These are phyloP conservation scores for Ceratobasidium sp. DNA, from an alignment of 1,284 basidiomycete genomes.

Conservation along the genomic window DNA sequence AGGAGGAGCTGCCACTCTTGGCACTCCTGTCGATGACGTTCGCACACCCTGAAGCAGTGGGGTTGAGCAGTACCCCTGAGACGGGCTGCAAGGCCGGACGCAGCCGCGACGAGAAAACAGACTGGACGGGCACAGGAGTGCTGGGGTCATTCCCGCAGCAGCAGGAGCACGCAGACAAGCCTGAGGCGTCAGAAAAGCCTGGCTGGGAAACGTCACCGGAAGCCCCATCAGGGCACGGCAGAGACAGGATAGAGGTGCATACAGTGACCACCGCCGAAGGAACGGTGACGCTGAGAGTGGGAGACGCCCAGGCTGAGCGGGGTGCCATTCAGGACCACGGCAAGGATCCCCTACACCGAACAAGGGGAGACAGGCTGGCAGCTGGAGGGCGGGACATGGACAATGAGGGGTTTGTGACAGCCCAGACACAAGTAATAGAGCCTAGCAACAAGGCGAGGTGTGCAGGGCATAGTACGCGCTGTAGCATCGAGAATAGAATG, in stretches of 20 bases:
- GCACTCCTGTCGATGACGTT: neutral
- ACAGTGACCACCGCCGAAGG: too few species aligned
- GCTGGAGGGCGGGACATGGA: neutral
- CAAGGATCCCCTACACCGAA: too few species aligned
- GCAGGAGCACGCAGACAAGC: neutral
- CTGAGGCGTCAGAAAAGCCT: neutral
- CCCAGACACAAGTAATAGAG: too few species aligned
- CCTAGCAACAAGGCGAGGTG: neutral
- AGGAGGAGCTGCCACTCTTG: neutral
- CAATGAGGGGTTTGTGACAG: neutral
- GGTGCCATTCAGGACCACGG: too few species aligned
- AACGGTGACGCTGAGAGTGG: too few species aligned
- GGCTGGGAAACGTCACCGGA: neutral
- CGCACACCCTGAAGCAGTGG: neutral
- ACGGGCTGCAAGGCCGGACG: neutral
- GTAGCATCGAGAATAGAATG: neutral
- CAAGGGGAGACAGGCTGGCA: neutral
- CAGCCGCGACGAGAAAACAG: neutral
- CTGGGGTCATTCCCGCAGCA: neutral
- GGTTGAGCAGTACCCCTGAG: neutral
- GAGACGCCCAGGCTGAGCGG: too few species aligned
- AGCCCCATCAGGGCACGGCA: too few species aligned
- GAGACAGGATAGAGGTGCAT: too few species aligned
- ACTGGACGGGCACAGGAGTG: neutral
- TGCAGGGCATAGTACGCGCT: neutral